Evolutionary conservation across 495 filamentous ascomycete species (phyloP).

Genomic region (Aspergillus mulundensis): DNA sequence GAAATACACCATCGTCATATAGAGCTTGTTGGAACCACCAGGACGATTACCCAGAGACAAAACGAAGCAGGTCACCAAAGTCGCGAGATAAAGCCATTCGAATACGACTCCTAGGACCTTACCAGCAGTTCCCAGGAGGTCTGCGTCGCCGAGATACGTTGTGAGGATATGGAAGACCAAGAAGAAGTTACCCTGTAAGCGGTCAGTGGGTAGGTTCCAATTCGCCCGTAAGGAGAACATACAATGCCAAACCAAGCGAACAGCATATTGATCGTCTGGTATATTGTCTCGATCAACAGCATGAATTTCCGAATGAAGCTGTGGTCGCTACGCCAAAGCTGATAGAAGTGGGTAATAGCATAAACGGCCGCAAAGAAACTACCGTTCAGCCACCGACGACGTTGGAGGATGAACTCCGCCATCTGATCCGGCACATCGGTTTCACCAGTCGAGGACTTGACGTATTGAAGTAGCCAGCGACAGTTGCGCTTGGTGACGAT

Average conservation of each 20-base stretch:
- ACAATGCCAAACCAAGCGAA: constrained; percentile 98
- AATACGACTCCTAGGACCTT: constrained; percentile 82
- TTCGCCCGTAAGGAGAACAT: constrained; percentile 16
- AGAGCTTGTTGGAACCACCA: constrained; percentile 87
- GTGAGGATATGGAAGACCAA: constrained; percentile 97
- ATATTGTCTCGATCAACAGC: constrained; percentile 88
- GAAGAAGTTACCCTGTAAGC: constrained; percentile 85
- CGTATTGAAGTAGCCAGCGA: constrained; percentile 95
- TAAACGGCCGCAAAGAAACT: constrained; percentile 98
- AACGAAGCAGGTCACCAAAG: constrained; percentile 91
- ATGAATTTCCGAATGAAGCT: constrained; percentile 80
- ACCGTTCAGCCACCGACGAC: constrained; percentile 96
- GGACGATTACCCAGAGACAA: constrained; percentile 92
- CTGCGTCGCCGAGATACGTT: constrained; percentile 63
- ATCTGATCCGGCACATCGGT: constrained; percentile 97
- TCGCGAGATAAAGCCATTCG: constrained; percentile 93
- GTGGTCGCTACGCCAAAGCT: constrained; percentile 90
- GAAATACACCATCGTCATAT: constrained; percentile 96
- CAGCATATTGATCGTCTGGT: constrained; percentile 92
- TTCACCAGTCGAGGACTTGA: constrained; percentile 93
- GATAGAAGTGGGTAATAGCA: constrained; percentile 87
- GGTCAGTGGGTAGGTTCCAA: constrained; percentile 12
- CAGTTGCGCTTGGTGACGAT: constrained; percentile 96
- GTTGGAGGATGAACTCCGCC: constrained; percentile 92
- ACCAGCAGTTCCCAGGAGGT: constrained; percentile 70